Base-by-base conservation (phyloP, 75 land plant genomes). In the Adiantum capillusveneris region DNA sequence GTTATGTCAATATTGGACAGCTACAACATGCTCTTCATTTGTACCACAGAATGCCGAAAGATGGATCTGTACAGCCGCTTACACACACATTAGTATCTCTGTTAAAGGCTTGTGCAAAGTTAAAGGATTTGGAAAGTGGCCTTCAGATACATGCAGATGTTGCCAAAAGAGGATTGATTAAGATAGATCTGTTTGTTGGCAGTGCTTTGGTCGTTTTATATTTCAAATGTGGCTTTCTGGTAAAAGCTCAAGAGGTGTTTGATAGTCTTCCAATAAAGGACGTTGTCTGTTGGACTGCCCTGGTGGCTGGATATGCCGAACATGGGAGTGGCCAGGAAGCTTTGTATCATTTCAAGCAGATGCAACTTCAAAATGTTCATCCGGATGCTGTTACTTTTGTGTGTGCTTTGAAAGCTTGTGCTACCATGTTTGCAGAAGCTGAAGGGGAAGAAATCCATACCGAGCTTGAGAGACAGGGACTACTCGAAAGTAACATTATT, bases 381-480 rank as follows among this genome's bases (percentile, higher is more conserved):
- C 50, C 50, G 5, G 50, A 46, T 46, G 50, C 50, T 18, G 50
- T 21, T 21, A 46, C 50, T 6, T 46, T 46, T 18, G 50, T 46
- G 22, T 46, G 50, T 46, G 50, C 50, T 46, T 46, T 46, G 50
- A 46, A 46, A 14, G 50, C 50, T 18, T 46, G 50, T 55, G 57
- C 27, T 20, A 30, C 5, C 31, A 3, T 30, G n/a, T n/a, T 3
- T 55, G 57, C 57, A 55, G 29, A 28, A 55, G 57, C 24, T 17
- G 18, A 28, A 11, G 57, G 57, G 24, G 18, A 26, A 55, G 31
- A 55, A 30, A 6, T 55, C 5, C 87, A 84, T 69, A 74, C 75
- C 25, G 71, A 70, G 58, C 53, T 72, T 54, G 34, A 79, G 41
- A 36, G 50, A 48, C 37, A 24, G 58, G 83, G 80, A 21, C 62